Evolutionary conservation across 352 stramenopile species (phyloP).

Genomic region (Achlya hypogyna): DNA sequence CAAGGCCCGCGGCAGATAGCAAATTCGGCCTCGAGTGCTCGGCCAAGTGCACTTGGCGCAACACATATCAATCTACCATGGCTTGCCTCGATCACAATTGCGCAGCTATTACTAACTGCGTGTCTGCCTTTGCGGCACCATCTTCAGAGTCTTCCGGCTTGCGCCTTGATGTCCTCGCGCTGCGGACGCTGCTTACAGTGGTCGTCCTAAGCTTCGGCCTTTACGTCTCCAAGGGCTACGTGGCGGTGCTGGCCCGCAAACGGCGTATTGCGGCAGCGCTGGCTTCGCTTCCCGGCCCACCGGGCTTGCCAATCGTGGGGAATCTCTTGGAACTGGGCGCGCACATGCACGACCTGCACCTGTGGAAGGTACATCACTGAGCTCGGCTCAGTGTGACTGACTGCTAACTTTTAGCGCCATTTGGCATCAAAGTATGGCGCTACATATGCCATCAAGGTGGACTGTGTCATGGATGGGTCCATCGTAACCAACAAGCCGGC

Average conservation of each 20-base stretch:
- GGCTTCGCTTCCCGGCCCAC: background rate
- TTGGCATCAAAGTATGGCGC: background rate
- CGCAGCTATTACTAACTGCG: background rate
- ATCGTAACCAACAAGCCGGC: slow-evolving; percentile 39
- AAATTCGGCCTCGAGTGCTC: background rate
- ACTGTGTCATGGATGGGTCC: slow-evolving; percentile 15
- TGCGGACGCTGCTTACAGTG: background rate
- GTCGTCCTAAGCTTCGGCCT: background rate
- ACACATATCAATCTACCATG: background rate
- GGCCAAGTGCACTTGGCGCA: background rate
- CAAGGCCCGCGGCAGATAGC: background rate
- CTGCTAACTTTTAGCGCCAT: background rate
- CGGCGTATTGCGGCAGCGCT: background rate
- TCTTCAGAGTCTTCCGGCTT: background rate
- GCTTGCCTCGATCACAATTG: background rate
- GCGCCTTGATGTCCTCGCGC: background rate
- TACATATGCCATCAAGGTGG: slow-evolving; percentile 16
- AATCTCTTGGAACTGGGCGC: slow-evolving; percentile 12
- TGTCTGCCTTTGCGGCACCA: background rate
- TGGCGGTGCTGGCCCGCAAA: background rate
- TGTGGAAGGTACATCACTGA: slow-evolving; percentile 15
- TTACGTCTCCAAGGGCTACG: background rate
- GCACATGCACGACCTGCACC: slow-evolving; percentile 9
- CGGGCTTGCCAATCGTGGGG: slow-evolving; percentile 1
- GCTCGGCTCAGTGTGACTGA: background rate